A percentile compares a stretch with the other conserved stretches of the same genome.
Conservation (phyloP, 768 basidiomycete species). For the Holtermannia corniformis region DNA sequence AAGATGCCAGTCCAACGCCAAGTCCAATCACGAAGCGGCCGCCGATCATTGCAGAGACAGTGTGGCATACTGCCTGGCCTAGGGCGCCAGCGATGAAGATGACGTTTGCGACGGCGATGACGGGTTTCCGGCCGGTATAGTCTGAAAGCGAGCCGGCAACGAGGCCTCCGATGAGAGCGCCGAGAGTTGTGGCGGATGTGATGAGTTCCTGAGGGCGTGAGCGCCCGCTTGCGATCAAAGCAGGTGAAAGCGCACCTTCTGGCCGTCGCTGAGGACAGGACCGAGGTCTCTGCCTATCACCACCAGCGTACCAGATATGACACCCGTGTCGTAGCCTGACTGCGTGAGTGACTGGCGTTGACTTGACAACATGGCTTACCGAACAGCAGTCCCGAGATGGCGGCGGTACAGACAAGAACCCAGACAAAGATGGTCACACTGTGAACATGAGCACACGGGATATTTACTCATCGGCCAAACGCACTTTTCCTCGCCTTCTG, state of each 20-base stretch:
- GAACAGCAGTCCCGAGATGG: constrained; percentile 66
- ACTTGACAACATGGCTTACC: constrained; percentile 46
- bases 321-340: constrained; percentile 69
- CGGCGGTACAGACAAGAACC: constrained; percentile 64
- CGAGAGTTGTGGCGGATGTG: constrained; percentile 67
- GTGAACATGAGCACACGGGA: neutral
- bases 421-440: constrained; percentile 63
- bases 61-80: constrained; percentile 55
- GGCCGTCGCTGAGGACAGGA: constrained; percentile 49
- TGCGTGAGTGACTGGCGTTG: neutral
- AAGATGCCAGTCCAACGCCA: constrained; percentile 65
- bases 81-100: constrained; percentile 69
- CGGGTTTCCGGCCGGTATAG: constrained; percentile 57
- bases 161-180: constrained; percentile 66
- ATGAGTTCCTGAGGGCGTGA: constrained; percentile 56
- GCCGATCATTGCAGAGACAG: constrained; percentile 64
- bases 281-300: constrained; percentile 62
- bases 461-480: neutral
- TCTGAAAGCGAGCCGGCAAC: constrained; percentile 61
- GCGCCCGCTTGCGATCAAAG: neutral
- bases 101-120: constrained; percentile 58
- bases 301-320: constrained; percentile 67
- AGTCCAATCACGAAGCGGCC: constrained; percentile 64
- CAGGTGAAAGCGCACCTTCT: constrained; percentile 49
- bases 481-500: constrained; percentile 37